These are phyloP conservation scores for Ceratobasidium sp. DNA, from an alignment of 1,284 basidiomycete genomes.

Conservation along the genomic window DNA sequence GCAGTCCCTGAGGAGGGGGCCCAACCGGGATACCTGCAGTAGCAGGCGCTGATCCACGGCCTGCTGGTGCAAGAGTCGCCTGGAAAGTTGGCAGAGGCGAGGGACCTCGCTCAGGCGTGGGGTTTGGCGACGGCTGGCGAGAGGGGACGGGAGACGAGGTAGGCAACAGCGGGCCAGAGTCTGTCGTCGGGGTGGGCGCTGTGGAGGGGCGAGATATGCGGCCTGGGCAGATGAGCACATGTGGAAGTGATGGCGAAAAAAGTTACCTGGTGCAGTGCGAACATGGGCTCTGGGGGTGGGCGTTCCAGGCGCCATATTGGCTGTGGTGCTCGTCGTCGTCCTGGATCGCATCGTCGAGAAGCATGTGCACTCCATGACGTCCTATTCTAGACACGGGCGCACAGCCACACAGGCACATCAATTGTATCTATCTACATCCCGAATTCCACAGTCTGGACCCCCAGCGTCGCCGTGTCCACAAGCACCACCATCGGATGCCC, in stretches of 20 bases:
- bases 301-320: slow-evolving; percentile 34
- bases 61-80: not conserved
- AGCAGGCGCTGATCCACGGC: slow-evolving; percentile 28
- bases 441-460: slow-evolving; percentile 57
- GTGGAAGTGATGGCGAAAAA: not conserved
- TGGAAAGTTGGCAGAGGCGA: not conserved
- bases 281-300: slow-evolving; percentile 34
- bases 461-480: slow-evolving; percentile 68
- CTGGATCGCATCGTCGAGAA: slow-evolving; percentile 19
- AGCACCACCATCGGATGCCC: slow-evolving; percentile 70
- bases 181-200: slow-evolving; percentile 30
- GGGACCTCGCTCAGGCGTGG: not conserved
- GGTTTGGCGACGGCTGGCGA: slow-evolving; percentile 22
- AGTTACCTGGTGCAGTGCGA: slow-evolving; percentile 33
- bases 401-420: not conserved
- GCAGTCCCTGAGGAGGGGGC: not conserved
- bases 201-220: slow-evolving; percentile 39
- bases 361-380: slow-evolving; percentile 32
- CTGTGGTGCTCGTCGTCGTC: slow-evolving; percentile 11
- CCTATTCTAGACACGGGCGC: slow-evolving; percentile 1
- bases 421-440: slow-evolving; percentile 41
- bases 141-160: slow-evolving; percentile 19
- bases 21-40: slow-evolving; percentile 5
- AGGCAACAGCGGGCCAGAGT: slow-evolving; percentile 14
- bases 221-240: slow-evolving; percentile 2